phyloP scores from a whole-genome alignment of 2,329 filamentous ascomycete genomes.

The Fusarium duplospermum region DNA sequence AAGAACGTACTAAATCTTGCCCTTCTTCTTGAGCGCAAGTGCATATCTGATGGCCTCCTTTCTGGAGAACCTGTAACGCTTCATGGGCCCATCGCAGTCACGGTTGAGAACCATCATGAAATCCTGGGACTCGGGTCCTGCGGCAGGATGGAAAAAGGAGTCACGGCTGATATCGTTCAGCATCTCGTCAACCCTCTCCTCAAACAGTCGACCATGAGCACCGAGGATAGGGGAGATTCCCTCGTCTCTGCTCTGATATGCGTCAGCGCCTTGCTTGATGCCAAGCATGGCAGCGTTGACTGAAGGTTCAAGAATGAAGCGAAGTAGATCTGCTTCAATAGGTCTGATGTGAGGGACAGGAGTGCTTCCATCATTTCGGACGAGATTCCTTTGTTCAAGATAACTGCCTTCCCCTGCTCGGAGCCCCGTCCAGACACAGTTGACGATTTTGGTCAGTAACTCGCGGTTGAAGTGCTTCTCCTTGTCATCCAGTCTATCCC shows the following conservation, averaged over 20 bases:
- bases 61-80: conserved; percentile 37
- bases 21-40: conserved; percentile 1
- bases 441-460: conserved; percentile 27
- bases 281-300: conserved; percentile 14
- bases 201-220: conserved; percentile 29
- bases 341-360: conserved; percentile 31
- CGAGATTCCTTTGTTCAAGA: neutral
- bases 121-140: conserved; percentile 26
- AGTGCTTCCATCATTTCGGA: neutral
- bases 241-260: neutral
- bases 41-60: conserved; percentile 31
- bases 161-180: conserved; percentile 33
- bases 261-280: conserved; percentile 17
- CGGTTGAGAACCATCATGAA: conserved; percentile 43
- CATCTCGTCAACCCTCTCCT: conserved; percentile 37
- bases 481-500: neutral
- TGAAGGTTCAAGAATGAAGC: conserved; percentile 34
- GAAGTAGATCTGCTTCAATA: conserved; percentile 38
- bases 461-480: conserved; percentile 19
- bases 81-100: conserved; percentile 30
- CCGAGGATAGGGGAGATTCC: neutral
- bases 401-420: neutral
- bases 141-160: conserved; percentile 26
- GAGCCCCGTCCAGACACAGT: neutral
- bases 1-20: conserved; percentile 26